Conservation (phyloP, 2,329 filamentous ascomycete species). For the Harringtonia aguacate region DNA sequence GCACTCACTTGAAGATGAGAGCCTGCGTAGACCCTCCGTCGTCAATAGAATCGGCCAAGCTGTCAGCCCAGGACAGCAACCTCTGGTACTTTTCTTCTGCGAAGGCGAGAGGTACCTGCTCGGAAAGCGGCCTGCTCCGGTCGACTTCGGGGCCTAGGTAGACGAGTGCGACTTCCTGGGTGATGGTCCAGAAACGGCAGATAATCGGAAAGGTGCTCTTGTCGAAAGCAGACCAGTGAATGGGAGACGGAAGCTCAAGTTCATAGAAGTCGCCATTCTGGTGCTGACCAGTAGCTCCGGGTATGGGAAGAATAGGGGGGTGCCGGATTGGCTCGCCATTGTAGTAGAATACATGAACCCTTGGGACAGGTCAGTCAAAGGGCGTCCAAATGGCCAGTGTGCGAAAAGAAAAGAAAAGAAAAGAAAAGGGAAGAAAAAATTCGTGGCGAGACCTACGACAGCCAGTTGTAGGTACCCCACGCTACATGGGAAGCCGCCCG, state of each 20-base stretch:
- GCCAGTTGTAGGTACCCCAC: conserved; percentile 9
- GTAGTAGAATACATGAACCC: conserved; percentile 4
- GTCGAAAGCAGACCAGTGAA: background rate
- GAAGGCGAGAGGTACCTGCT: conserved; percentile 8
- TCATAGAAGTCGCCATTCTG: background rate
- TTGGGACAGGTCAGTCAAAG: background rate
- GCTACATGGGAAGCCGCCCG: conserved; percentile 5
- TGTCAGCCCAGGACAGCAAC: conserved; percentile 13
- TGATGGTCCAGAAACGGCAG: conserved; percentile 8
- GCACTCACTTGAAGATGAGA: conserved; percentile 9
- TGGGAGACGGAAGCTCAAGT: background rate
- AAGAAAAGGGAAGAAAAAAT: too few relatives aligned
- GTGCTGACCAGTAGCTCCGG: background rate
- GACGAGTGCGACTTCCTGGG: conserved; percentile 4
- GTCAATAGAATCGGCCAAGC: conserved; percentile 2
- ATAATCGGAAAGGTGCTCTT: background rate
- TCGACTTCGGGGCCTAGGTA: background rate
- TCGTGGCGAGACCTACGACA: conserved; percentile 3
- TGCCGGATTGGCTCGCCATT: conserved; percentile 1
- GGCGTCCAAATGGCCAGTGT: too few relatives aligned
- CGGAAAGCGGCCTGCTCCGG: conserved; percentile 1
- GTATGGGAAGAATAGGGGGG: background rate
- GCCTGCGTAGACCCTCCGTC: conserved; percentile 4
- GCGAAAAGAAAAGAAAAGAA: too few relatives aligned
- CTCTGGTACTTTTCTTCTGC: conserved; percentile 12